Conservation (phyloP, 106 monocot genomes). For the Dioscorea alata region DNA sequence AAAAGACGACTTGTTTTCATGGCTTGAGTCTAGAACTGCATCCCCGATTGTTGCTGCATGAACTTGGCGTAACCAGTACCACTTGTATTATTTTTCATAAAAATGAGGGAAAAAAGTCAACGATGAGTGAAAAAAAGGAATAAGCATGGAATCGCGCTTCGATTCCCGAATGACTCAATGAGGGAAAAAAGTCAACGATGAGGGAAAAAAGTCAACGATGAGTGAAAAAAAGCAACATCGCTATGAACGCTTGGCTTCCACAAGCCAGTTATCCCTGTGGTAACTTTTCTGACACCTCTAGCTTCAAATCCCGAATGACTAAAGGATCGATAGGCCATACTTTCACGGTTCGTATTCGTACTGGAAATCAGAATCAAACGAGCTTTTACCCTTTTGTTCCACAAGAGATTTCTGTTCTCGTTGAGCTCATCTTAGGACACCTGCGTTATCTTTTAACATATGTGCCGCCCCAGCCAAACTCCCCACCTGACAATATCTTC, state of each 20-base stretch:
- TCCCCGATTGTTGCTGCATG: too few species aligned
- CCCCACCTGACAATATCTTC: conserved; percentile 70
- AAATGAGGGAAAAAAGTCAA: too few species aligned
- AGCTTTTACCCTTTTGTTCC: conserved; percentile 96
- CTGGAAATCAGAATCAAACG: conserved; percentile 86
- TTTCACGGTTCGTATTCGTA: conserved; percentile 77
- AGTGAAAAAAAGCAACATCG: too few species aligned
- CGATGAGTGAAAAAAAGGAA: too few species aligned
- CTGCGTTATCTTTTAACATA: conserved; percentile 93
- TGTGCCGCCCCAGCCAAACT: conserved; percentile 71
- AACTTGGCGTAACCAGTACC: too few species aligned
- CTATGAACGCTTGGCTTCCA: conserved; percentile 27
- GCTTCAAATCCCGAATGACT: conserved; percentile 48
- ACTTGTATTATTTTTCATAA: too few species aligned
- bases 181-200: too few species aligned
- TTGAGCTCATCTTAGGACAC: conserved; percentile 97
- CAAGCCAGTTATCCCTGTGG: conserved; percentile 46
- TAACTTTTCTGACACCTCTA: conserved; percentile 58
- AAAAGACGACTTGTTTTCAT: too few species aligned
- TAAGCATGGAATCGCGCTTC: too few species aligned
- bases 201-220: too few species aligned
- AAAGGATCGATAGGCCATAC: conserved; percentile 67
- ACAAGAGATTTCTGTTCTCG: conserved; percentile 94
- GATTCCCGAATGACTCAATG: too few species aligned
- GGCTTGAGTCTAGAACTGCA: too few species aligned